Evolutionary conservation across 257 asterid species (phyloP).

Genomic region (Ehretia macrophylla): DNA sequence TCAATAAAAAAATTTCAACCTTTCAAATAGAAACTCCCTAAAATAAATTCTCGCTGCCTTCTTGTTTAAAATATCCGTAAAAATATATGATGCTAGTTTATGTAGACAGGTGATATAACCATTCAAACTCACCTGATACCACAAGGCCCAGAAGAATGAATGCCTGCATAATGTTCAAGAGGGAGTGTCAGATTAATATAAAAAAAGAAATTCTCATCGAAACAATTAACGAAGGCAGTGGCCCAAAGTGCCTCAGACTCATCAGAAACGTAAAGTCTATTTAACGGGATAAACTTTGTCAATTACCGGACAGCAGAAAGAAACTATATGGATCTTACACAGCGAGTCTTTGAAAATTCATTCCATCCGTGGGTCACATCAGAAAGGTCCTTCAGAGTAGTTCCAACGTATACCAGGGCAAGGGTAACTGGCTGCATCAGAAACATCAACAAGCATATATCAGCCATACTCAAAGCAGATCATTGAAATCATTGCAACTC

Average conservation of each 20-base stretch:
- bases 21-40: too few relatives aligned
- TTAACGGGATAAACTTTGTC: background rate
- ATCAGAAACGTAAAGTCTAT: background rate
- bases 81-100: too few relatives aligned
- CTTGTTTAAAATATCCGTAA: too few relatives aligned
- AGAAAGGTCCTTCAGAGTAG: slow-evolving; percentile 80
- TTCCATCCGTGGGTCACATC: slow-evolving; percentile 88
- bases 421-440: slow-evolving; percentile 68
- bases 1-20: too few relatives aligned
- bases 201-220: background rate
- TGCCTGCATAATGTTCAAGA: slow-evolving; percentile 44
- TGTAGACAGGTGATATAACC: too few relatives aligned
- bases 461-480: background rate
- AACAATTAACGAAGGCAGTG: background rate
- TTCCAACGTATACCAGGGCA: slow-evolving; percentile 77
- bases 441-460: slow-evolving; percentile 6
- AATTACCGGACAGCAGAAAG: background rate
- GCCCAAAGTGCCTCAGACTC: background rate
- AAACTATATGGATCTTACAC: slow-evolving; percentile 35
- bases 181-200: background rate
- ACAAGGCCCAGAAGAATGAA: slow-evolving; percentile 42
- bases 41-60: too few relatives aligned
- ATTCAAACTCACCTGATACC: slow-evolving; percentile 48
- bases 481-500: background rate
- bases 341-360: slow-evolving; percentile 69